Evolutionary conservation across 768 basidiomycete species (phyloP), one percentile per base, ranked within the genome.

Genomic region (Tylopilus sp.): DNA sequence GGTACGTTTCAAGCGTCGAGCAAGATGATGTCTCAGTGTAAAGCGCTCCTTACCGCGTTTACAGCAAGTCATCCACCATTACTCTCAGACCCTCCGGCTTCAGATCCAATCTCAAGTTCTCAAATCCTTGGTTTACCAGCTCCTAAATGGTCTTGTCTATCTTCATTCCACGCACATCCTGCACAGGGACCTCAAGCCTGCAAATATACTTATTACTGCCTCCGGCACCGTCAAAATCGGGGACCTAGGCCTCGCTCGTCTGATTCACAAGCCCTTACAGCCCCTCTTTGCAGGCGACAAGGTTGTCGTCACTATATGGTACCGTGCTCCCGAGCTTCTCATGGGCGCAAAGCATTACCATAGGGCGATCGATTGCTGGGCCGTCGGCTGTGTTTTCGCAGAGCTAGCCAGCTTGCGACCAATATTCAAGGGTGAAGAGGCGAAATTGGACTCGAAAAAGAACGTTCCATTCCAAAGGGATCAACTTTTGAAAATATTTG

Each of bases 231-330:
- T 99, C 62, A 98, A 98, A 71, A 98, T 99, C 46, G 97, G 95
- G n/a, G 97, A 99, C 67, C 76, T 98, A 1, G 97, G 97, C 21
- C 82, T 99, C 15, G 97, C 97, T 1, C 81, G 97, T 28, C 78
- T 98, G 26, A 86, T 90, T 51, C 87, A 93, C 63, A 85, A 92
- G 53, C 97, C 97, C 6, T 77, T 99, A 2, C 94, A 97, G 57
- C 86, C 89, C 1, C 75, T 99, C 2, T 93, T 91, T 65, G 84
- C 85, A 0, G 95, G 95, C 15, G 97, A 99, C 72, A 98, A 98
- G 63, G 95, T 99, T 23, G 97, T 98, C 31, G 97, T 99, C 12
- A 99, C 97, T 0, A 98, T 99, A 63, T 98, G 97, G 97, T 99
- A 99, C 67, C 89, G 97, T 47, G 92, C 93, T 7, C 97, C 97